These are phyloP conservation scores for Colletotrichum australisinense DNA, from an alignment of 2,329 filamentous ascomycete genomes.

Conservation along the genomic window DNA sequence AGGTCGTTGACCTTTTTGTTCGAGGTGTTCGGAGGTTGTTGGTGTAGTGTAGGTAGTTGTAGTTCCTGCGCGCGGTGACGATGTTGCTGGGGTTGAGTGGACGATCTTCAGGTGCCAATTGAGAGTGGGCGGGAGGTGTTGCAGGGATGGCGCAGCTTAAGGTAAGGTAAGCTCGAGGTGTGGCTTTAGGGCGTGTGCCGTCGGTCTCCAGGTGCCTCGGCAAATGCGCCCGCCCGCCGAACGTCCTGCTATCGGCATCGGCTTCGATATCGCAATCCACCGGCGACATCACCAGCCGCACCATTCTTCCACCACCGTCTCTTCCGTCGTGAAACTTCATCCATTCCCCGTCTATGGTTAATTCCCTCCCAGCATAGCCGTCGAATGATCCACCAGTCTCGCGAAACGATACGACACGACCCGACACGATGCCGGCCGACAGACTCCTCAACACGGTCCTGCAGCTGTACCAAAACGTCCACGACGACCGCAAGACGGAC, in stretches of 20 bases:
- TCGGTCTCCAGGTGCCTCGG: conserved; percentile 42
- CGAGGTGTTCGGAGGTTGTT: conserved; percentile 9
- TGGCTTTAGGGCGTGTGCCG: conserved; percentile 26
- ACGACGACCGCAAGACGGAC: conserved; percentile 61
- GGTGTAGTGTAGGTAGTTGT: background rate
- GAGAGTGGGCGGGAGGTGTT: background rate
- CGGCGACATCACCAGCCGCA: background rate
- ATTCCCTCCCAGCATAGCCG: background rate
- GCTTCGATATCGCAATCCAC: conserved; percentile 9
- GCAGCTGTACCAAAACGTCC: conserved; percentile 66
- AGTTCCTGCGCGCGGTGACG: background rate
- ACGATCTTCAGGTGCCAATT: conserved; percentile 7
- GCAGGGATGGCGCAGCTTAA: conserved; percentile 28
- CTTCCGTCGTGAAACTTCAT: background rate
- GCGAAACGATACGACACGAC: background rate
- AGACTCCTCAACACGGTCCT: conserved; percentile 75
- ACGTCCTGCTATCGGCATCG: conserved; percentile 25
- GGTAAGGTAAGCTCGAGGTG: conserved; percentile 24
- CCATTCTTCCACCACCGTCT: background rate
- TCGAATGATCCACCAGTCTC: background rate
- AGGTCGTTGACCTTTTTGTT: background rate
- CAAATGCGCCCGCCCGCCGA: conserved; percentile 34
- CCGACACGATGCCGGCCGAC: conserved; percentile 70
- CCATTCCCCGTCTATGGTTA: background rate
- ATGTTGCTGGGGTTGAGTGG: conserved; percentile 19